phyloP scores from a whole-genome alignment of 1,284 basidiomycete species.

The Puccinia hordei region DNA sequence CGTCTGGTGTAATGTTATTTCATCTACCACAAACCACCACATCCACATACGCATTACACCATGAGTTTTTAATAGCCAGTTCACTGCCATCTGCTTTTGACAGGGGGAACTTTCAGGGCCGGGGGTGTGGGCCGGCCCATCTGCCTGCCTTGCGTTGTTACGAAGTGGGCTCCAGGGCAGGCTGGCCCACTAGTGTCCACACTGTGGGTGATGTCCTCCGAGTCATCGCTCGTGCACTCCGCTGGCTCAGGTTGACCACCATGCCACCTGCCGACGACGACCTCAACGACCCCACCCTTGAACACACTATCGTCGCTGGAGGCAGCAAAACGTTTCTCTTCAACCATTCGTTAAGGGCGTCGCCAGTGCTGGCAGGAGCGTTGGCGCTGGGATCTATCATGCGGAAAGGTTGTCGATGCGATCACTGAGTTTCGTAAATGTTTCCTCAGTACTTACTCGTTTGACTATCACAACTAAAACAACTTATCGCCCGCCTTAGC shows the following conservation, averaged over 20 bases:
- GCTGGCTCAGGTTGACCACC: not conserved
- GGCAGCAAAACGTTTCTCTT: constrained; percentile 19
- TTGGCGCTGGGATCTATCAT: constrained; percentile 33
- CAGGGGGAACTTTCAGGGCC: no score
- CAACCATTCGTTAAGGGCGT: constrained; percentile 32
- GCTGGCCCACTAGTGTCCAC: no score
- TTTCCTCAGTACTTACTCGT: not conserved
- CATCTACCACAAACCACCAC: no score
- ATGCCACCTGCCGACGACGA: not conserved
- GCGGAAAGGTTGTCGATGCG: constrained; percentile 39
- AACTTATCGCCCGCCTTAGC: not conserved
- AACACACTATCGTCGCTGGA: not conserved
- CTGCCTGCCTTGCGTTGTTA: no score
- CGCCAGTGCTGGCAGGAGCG: constrained; percentile 29
- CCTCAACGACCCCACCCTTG: not conserved
- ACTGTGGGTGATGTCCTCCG: no score
- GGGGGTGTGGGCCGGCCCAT: no score
- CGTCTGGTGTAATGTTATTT: no score
- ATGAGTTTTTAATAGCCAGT: no score
- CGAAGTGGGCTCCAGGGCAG: no score
- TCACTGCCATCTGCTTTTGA: no score
- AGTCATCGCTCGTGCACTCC: no score
- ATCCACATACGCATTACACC: no score
- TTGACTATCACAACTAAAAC: not conserved
- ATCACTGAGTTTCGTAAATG: constrained; percentile 14